These are phyloP conservation scores for Candida stauntonica DNA, from an alignment of 805 yeast genomes.

Conservation along the genomic window DNA sequence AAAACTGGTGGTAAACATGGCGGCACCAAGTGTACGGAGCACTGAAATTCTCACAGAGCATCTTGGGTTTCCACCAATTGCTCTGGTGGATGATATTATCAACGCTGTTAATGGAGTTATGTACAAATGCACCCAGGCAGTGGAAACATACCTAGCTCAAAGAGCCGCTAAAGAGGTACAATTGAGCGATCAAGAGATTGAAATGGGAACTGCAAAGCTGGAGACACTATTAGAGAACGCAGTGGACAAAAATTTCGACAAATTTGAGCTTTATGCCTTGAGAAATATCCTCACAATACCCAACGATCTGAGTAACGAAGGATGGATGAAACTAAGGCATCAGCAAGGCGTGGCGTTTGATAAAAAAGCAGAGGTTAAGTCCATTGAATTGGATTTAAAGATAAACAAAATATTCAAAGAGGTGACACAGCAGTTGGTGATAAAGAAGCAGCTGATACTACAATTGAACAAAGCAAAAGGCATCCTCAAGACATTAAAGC, in stretches of 20 bases:
- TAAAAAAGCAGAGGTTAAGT: constrained; percentile 16
- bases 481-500: constrained; percentile 31
- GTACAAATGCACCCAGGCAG: constrained; percentile 75
- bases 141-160: constrained; percentile 57
- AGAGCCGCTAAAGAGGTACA: constrained; percentile 14
- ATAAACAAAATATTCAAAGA: constrained; percentile 34
- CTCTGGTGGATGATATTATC: constrained; percentile 80
- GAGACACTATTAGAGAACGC: constrained; percentile 72
- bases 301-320: constrained; percentile 39
- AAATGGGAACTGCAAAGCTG: constrained; percentile 73
- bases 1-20: constrained; percentile 11
- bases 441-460: constrained; percentile 37
- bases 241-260: constrained; percentile 80
- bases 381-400: constrained; percentile 28
- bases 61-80: constrained; percentile 77
- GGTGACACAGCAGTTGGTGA: constrained; percentile 39
- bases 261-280: constrained; percentile 74
- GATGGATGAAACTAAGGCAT: constrained; percentile 65
- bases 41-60: constrained; percentile 74
- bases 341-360: constrained; percentile 47
- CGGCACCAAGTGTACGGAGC: constrained; percentile 22
- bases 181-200: constrained; percentile 46
- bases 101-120: constrained; percentile 81
- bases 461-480: constrained; percentile 37
- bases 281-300: constrained; percentile 77